Evolutionary conservation across 2,329 filamentous ascomycete species (phyloP), one percentile per base, ranked within the genome.

Genomic region (Penicillium sp.): DNA sequence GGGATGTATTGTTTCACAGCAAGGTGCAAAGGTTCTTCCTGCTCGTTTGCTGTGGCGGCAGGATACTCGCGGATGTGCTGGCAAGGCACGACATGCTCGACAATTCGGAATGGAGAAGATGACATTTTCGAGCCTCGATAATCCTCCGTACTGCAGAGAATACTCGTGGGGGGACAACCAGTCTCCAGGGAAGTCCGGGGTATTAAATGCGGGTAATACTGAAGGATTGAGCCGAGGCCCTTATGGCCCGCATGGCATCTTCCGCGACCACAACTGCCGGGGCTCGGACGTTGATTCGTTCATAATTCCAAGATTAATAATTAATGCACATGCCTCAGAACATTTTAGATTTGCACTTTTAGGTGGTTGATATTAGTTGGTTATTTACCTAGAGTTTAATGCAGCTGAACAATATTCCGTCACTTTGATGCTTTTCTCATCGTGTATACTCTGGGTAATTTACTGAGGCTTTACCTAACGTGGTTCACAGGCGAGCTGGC

Each of bases 1-100:
- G 93, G 93, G 0, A 85, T 90, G 74, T 98, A 98, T 73, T 97
- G 92, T 81, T 97, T 97, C 56, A 97, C 84, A 8, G 88, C 86
- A 5, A 97, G 78, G 57, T 87, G 78, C 3, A 97, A 81, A 6
- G 85, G 82, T 62, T 94, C 90, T 65, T 96, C 89, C 69, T 96
- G 90, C 13, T 85, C 85, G 58, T 84, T 82, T 2, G 87, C 84
- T 2, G 90, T 92, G 13, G 90, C 90, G 57, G 86, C 85, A 6
- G 90, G 83, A 73, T 92, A 96, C 73, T 96, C 91, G 64, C 93
- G 85, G 64, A 97, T 89, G 76, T 97, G 90, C 65, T 92, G 86
- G 67, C 86, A 87, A 58, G 87, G 84, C 67, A 96, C 76, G 46
- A 84, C 81, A 79, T 97, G 93, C 75, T 95, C 89, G 65, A 86